A percentile compares a stretch with the other conserved stretches of the same genome.
Evolutionary conservation across 495 filamentous ascomycete species (phyloP).

Genomic region (Rhypophila decipiens): DNA sequence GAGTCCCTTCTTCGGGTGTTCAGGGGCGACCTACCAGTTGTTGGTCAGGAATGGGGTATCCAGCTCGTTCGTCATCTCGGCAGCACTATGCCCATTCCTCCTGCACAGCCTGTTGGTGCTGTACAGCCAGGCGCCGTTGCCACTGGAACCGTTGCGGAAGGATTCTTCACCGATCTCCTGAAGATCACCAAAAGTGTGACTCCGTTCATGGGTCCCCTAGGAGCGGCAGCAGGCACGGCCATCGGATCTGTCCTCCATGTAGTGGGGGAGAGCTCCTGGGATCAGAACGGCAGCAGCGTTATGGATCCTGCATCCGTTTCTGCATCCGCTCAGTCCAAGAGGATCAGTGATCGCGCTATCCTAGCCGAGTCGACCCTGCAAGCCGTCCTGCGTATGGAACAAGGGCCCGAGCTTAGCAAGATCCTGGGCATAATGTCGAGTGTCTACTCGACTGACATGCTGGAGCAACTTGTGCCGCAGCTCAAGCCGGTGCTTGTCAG

Average conservation of each 20-base stretch:
- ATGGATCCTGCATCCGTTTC: conserved; percentile 13
- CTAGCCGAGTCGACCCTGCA: conserved; percentile 20
- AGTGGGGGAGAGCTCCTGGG: neutral
- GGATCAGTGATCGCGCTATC: conserved; percentile 13
- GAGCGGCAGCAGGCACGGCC: conserved; percentile 15
- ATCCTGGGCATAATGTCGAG: no score
- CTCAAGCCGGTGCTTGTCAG: no score
- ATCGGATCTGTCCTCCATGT: conserved; percentile 11
- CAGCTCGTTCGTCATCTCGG: conserved; percentile 6
- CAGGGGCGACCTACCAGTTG: neutral
- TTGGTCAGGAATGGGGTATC: conserved; percentile 8
- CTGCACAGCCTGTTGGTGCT: no score
- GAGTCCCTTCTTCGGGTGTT: conserved; percentile 17
- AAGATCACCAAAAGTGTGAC: conserved; percentile 7
- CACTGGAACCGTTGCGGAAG: conserved; percentile 2
- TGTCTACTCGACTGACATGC: no score
- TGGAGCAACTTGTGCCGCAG: no score
- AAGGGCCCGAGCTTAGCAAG: neutral
- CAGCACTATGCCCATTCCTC: neutral
- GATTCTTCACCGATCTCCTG: conserved; percentile 23
- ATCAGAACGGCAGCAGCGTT: conserved; percentile 9
- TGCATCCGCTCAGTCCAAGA: neutral
- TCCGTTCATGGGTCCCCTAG: conserved; percentile 21
- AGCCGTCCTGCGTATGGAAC: neutral
- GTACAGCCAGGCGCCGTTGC: no score